Conservation (phyloP, 2,329 filamentous ascomycete genomes). For the Xylaria digitata region DNA sequence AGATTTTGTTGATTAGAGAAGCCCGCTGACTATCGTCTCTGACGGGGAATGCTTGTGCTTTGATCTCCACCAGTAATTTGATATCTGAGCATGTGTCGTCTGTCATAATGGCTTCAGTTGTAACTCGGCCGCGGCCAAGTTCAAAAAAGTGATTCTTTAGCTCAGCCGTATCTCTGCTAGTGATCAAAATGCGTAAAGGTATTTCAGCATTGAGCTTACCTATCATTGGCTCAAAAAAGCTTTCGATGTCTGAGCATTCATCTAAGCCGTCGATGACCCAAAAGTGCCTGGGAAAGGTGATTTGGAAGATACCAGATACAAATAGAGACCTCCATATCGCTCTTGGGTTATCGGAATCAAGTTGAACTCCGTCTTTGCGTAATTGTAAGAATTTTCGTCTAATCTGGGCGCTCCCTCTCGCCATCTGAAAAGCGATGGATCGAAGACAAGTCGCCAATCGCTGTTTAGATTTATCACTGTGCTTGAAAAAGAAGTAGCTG, state of each 20-base stretch:
- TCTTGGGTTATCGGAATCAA: slow-evolving; percentile 3
- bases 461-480: slow-evolving; percentile 10
- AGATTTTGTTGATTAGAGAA: slow-evolving; percentile 1
- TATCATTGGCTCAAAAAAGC: slow-evolving; percentile 12
- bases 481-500: slow-evolving; percentile 26
- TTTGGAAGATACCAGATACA: slow-evolving; percentile 5
- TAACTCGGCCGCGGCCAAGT: neutral
- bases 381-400: neutral
- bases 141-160: neutral
- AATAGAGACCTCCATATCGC: slow-evolving; percentile 15
- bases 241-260: slow-evolving; percentile 7
- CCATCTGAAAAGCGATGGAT: slow-evolving; percentile 21
- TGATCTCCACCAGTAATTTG: slow-evolving; percentile 1
- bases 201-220: neutral
- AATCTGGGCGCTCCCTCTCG: neutral
- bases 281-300: neutral
- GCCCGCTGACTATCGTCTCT: neutral
- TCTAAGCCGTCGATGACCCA: slow-evolving; percentile 25
- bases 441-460: slow-evolving; percentile 14
- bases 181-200: slow-evolving; percentile 12
- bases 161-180: slow-evolving; percentile 16
- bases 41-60: neutral
- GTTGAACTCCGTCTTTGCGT: neutral
- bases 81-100: slow-evolving; percentile 4
- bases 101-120: neutral